Conservation (phyloP, 2,329 filamentous ascomycete species). For the Didymella pinodella region DNA sequence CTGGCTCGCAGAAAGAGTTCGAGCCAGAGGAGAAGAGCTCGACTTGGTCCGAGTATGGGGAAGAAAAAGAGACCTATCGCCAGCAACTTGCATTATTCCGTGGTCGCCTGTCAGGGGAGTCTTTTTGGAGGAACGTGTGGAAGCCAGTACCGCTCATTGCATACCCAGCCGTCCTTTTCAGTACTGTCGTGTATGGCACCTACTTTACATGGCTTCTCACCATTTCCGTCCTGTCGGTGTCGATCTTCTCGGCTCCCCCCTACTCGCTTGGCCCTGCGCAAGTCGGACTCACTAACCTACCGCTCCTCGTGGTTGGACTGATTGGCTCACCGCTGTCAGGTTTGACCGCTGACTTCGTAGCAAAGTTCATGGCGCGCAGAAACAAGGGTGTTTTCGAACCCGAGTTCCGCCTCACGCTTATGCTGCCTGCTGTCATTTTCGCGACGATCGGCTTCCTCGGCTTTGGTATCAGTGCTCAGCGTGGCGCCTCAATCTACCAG, state of each 20-base stretch:
- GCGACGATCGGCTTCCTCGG: slow-evolving; percentile 53
- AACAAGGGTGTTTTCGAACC: slow-evolving; percentile 90
- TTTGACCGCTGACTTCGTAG: slow-evolving; percentile 74
- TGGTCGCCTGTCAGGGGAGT: slow-evolving; percentile 41
- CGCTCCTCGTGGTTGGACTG: slow-evolving; percentile 82
- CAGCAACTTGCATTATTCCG: slow-evolving; percentile 39
- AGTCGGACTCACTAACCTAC: slow-evolving; percentile 78
- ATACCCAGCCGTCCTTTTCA: slow-evolving; percentile 87
- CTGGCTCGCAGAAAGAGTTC: slow-evolving; percentile 26
- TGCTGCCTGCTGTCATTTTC: slow-evolving; percentile 44
- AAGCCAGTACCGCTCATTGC: slow-evolving; percentile 79
- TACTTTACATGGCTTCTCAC: slow-evolving; percentile 96
- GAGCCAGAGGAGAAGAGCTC: slow-evolving; percentile 36
- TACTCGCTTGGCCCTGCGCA: slow-evolving; percentile 82
- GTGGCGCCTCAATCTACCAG: slow-evolving; percentile 36
- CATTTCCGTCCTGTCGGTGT: slow-evolving; percentile 84
- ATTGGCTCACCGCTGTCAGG: slow-evolving; percentile 79
- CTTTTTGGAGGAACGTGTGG: slow-evolving; percentile 44
- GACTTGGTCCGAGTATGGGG: slow-evolving; percentile 29
- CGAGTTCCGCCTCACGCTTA: slow-evolving; percentile 71
- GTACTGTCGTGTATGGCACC: slow-evolving; percentile 79
- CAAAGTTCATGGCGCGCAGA: slow-evolving; percentile 72
- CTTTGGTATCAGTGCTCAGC: slow-evolving; percentile 50
- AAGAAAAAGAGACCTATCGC: slow-evolving; percentile 34
- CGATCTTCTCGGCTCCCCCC: slow-evolving; percentile 81